Conservation (phyloP, 805 yeast species). For the Yamadazyma endophytica region DNA sequence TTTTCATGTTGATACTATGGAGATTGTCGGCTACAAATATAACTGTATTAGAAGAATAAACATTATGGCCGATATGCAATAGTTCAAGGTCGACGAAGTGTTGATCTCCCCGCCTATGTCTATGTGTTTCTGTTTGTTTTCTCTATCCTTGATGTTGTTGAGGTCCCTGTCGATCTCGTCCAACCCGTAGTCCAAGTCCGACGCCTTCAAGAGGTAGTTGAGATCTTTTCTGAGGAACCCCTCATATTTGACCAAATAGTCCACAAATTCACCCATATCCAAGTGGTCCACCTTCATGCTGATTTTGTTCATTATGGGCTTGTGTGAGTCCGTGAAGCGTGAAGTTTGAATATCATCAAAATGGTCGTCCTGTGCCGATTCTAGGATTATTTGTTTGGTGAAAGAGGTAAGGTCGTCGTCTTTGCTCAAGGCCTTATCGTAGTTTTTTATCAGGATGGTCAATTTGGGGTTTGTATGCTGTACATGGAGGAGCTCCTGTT, state of each 20-base stretch:
- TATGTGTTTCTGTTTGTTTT: constrained; percentile 13
- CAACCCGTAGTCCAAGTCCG: constrained; percentile 31
- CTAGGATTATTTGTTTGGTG: constrained; percentile 16
- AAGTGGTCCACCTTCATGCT: constrained; percentile 9
- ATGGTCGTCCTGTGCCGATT: constrained; percentile 9
- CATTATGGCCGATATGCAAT: too few species aligned
- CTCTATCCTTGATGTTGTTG: constrained; percentile 21
- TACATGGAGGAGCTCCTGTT: too few species aligned
- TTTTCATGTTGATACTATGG: constrained; percentile 74
- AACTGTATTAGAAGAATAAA: constrained; percentile 32
- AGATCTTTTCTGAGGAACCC: constrained; percentile 24
- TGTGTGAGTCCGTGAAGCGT: too few species aligned
- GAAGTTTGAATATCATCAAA: constrained; percentile 16
- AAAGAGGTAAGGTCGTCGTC: constrained; percentile 22
- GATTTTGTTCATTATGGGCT: background rate
- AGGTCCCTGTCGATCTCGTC: constrained; percentile 36
- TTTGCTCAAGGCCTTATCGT: constrained; percentile 20
- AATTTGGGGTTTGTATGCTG: constrained; percentile 13
- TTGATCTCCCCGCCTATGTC: constrained; percentile 27
- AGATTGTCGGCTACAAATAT: constrained; percentile 57
- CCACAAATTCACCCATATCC: constrained; percentile 26
- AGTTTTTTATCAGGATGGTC: constrained; percentile 22
- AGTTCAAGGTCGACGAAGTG: background rate
- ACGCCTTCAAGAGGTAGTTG: constrained; percentile 21
- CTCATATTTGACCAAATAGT: constrained; percentile 24